Base-by-base conservation (phyloP, 2,329 filamentous ascomycete genomes). In the Albophoma yamanashiensis region DNA sequence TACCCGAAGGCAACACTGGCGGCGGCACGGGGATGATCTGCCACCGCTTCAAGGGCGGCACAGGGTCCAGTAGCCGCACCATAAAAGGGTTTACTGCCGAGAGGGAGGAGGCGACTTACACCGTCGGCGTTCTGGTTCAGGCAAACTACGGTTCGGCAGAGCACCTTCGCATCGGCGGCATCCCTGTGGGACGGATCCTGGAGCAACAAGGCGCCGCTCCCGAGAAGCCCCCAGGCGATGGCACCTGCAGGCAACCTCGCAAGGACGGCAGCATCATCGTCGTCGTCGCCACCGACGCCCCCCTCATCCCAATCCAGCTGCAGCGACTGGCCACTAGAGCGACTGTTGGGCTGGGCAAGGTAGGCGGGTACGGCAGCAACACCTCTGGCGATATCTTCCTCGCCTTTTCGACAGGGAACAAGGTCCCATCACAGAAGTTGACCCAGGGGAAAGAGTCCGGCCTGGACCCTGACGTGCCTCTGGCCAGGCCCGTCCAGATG, bases 11-110 rank as follows among this genome's bases (percentile, higher is more conserved):
- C 0, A 84, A 83, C 64, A 79, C 79, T 1, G 86, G 86, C 3
- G 86, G 86, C 22, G 86, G 86, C n/a, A 85, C 85, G 0, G 85
- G 85, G 17, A 88, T 88, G 84, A 78, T 84, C 43, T 86, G 83
- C 66, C 83, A 87, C 66, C 79, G 79, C 63, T 87, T 84, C 74
- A 88, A 88, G 68, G 86, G 84, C 42, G 86, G 86, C 0, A 89
- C 86, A 0, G 86, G 86, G 1, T 85, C 80, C 0, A 81, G 80
- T 64, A 85, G 80, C 56, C 78, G 86, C 31, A 64, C 83, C 9
- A 78, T 88, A n/a, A 70, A 73, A 2, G 80, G 80, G 0, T 64
- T 75, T 31, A 74, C 75, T 53, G 59, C 56, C 15, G 62, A 66
- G 5, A 70, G 68, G 1, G 68, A 66, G 3, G 64, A 67, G 6